Evolutionary conservation across 2,329 filamentous ascomycete genomes (phyloP), one percentile per base, ranked within the genome.

Genomic region (Talaromyces sp.): DNA sequence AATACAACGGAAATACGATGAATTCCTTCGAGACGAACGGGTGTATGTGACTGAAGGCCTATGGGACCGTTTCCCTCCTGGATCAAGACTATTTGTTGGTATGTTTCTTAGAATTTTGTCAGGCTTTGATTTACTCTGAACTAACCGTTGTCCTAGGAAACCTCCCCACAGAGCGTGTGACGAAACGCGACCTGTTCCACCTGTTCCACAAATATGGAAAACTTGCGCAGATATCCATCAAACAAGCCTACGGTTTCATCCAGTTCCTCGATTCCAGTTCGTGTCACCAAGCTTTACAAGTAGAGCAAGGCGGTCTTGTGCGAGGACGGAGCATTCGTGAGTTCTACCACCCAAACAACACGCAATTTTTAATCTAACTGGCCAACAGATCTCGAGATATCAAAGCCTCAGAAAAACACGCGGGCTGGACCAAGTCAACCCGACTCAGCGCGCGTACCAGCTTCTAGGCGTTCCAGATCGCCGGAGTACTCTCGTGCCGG

Each of bases 191-290:
- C 75, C 86, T 98, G 9, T 98, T 96, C 76, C 89, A 96, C 71
- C 83, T 93, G 19, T 98, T 99, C 71, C 87, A 92, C 70, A 84
- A 83, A 60, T 93, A 91, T 71, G 95, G 95, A 58, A 88, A 88
- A 63, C 81, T 99, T 53, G 93, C 93, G 1, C 95, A 99, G 73
- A 95, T 98, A 62, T 96, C 92, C 0, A 91, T 98, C 68, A 98
- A 98, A 75, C 92, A 95, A 66, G 93, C 93, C 1, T 98, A 96
- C 75, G 95, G 95, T 1, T 99, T 98, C 71, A 92, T 98, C 38
- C 95, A 98, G 72, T 99, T 96, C 66, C 83, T 96, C 65, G 88
- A 91, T 31, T 79, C 87, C 4, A 81, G 84, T 2, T 88, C 93
- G 69, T 96, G 92, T 65, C 81, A 84, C 60, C 81, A 82, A 52